Evolutionary conservation across 2,329 filamentous ascomycete genomes (phyloP).

Genomic region (Thermothelomyces thermophilus): DNA sequence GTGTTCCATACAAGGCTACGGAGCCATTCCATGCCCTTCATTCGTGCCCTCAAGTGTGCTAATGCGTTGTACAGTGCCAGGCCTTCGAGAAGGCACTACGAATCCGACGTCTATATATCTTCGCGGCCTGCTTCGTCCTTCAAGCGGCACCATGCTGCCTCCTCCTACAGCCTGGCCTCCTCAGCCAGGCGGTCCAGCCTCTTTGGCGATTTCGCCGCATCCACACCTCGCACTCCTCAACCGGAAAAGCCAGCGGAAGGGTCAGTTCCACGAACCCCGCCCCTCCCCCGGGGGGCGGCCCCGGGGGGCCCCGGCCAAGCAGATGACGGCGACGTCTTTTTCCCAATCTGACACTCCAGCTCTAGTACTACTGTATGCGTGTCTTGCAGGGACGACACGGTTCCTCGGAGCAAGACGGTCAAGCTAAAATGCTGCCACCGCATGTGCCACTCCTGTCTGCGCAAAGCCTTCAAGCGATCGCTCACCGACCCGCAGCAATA

Average conservation of each 20-base stretch:
- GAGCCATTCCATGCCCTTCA: not conserved
- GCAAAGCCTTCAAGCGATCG: conserved; percentile 67
- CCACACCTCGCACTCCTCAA: conserved; percentile 22
- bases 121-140: conserved; percentile 29
- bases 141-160: conserved; percentile 30
- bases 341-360: conserved; percentile 13
- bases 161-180: conserved; percentile 33
- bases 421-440: conserved; percentile 72
- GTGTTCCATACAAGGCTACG: no score
- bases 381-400: conserved; percentile 60
- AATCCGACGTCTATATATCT: conserved; percentile 30
- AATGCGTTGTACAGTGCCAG: conserved; percentile 18
- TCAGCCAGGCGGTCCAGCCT: conserved; percentile 33
- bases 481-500: conserved; percentile 63
- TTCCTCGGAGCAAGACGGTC: conserved; percentile 56
- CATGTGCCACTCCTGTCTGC: conserved; percentile 74
- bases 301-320: no score
- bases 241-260: conserved; percentile 22
- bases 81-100: conserved; percentile 24
- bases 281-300: no score
- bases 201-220: conserved; percentile 30
- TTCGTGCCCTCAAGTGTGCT: conserved; percentile 18
- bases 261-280: conserved; percentile 20
- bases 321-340: not conserved
- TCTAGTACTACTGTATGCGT: conserved; percentile 64